Conservation (phyloP, 345 rosid genomes). For the Corymbia maculata region DNA sequence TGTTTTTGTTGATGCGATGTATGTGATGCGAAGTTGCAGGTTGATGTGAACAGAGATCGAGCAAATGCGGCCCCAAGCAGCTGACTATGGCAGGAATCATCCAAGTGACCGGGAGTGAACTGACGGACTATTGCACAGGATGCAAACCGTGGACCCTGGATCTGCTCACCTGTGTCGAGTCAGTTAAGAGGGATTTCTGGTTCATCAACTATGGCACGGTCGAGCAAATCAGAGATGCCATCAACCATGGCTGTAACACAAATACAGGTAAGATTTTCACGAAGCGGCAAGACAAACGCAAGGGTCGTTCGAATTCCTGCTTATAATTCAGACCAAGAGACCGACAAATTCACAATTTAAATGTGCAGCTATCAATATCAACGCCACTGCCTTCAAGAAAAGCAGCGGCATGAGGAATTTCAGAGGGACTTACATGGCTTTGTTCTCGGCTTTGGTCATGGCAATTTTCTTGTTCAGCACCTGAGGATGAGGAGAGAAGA, state of each 20-base stretch:
- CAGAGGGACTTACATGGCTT: not conserved
- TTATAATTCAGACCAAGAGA: not conserved
- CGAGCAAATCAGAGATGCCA: not conserved
- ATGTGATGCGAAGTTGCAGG: not conserved
- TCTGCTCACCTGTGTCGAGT: conserved; percentile 13
- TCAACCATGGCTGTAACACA: conserved; percentile 1
- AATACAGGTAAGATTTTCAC: not conserved
- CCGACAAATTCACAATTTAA: not conserved
- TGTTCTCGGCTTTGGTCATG: not conserved
- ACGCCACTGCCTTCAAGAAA: not conserved
- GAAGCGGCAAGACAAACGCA: not conserved
- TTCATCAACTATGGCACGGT: conserved; percentile 14
- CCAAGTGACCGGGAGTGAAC: conserved; percentile 1
- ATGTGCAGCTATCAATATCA: not conserved
- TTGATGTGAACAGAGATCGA: not conserved
- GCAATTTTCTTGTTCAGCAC: not conserved
- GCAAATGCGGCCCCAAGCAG: accelerated
- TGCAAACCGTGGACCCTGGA: not conserved
- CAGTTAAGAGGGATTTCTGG: conserved; percentile 21
- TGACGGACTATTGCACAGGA: conserved; percentile 6
- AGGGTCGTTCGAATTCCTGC: not conserved
- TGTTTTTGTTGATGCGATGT: not conserved
- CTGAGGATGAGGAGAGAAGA: not conserved
- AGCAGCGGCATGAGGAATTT: not conserved
- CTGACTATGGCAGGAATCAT: conserved; percentile 12